Conservation (phyloP, 768 basidiomycete genomes). For the Tubosaeta brunneosetosa region DNA sequence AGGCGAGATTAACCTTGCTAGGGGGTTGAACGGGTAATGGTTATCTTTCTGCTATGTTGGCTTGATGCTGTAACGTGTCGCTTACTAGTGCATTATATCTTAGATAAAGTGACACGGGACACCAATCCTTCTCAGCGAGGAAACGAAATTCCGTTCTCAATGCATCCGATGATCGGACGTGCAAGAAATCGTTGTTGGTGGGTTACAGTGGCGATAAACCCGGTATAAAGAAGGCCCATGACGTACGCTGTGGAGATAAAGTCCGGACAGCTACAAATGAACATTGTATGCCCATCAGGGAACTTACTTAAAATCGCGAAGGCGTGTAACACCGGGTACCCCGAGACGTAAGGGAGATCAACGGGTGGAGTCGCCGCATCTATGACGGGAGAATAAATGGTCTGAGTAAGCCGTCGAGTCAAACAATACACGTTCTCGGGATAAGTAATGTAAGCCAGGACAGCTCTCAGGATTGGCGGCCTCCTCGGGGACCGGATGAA, state of each 20-base stretch:
- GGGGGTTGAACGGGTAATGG: slow-evolving; percentile 8
- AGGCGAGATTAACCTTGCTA: slow-evolving; percentile 26
- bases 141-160: slow-evolving; percentile 10
- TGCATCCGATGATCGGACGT: slow-evolving; percentile 17
- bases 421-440: slow-evolving; percentile 1
- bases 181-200: slow-evolving; percentile 11
- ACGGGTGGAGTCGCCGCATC: slow-evolving; percentile 2
- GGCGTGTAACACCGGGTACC: slow-evolving; percentile 8
- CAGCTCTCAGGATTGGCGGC: slow-evolving; percentile 4
- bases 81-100: slow-evolving; percentile 5
- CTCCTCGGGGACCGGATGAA: slow-evolving; percentile 3
- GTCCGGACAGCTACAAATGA: slow-evolving; percentile 7
- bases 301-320: slow-evolving; percentile 6
- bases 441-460: not conserved
- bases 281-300: slow-evolving; percentile 2
- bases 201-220: slow-evolving; percentile 5
- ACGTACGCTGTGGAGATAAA: slow-evolving; percentile 20
- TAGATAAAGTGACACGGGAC: slow-evolving; percentile 18
- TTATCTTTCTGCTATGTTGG: slow-evolving; percentile 6
- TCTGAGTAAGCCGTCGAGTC: not conserved
- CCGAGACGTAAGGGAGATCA: slow-evolving; percentile 14
- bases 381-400: not conserved
- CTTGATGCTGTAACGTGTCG: slow-evolving; percentile 16
- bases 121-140: slow-evolving; percentile 10
- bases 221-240: slow-evolving; percentile 8